Evolutionary conservation across 129 eudicot species (phyloP), one percentile per base, ranked within the genome.

Genomic region (Helianthus tuberosus): DNA sequence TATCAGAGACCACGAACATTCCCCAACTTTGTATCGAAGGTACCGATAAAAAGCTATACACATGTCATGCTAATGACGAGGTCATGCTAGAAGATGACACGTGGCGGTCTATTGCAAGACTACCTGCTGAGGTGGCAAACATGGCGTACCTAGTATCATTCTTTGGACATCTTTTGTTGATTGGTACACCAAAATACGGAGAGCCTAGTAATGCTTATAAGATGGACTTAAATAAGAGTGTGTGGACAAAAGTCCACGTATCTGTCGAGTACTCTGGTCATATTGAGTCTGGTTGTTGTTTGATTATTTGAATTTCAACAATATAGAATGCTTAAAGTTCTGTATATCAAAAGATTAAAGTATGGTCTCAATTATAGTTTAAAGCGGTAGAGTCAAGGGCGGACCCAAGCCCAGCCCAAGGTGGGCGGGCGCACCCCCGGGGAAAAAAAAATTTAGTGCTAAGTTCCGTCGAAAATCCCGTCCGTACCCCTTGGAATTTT

Each of bases 261-360:
- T 77, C 84, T n/a, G 80, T 62, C 1, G 82, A 63, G 8, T 88
- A 64, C 59, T 64, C 64, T 14, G 86, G 97, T 17, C 83, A 81
- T 38, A 88, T 91, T 75, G 88, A 82, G 20, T 79, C 86, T 0
- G 84, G 86, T 39, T 90, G 96, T 20, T 69, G 80, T 55, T 23
- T 88, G n/a, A 75, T 80, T 60, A 64, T 88, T 44, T 88, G 39
- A 38, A n/a, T 50, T 27, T 12, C 32, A 43, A 41, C 2, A 0
- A 17, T 39, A n/a, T 6, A 38, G n/a, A n/a, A n/a, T n/a, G n/a
- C n/a, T n/a, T n/a, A n/a, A n/a, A n/a, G n/a, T n/a, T n/a, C n/a
- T n/a, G n/a, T n/a, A n/a, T n/a, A n/a, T n/a, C n/a, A n/a, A n/a
- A n/a, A n/a, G n/a, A n/a, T n/a, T n/a, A n/a, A n/a, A n/a, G n/a